Evolutionary conservation across 1,284 basidiomycete genomes (phyloP).

Genomic region (Trichosporon sp.): DNA sequence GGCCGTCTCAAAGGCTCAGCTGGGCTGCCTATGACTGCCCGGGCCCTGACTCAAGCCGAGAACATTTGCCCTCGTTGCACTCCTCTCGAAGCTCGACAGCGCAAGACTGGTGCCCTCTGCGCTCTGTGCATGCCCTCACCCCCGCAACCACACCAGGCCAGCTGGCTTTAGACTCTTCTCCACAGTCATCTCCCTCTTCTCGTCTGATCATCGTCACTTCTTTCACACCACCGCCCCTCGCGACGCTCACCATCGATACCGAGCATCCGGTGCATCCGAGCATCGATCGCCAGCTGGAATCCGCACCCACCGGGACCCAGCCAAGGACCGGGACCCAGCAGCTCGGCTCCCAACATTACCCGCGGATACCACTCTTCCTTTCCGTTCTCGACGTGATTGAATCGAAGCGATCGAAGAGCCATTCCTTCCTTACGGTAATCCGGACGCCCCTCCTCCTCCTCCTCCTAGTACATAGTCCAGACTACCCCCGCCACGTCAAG

Average conservation of each 20-base stretch:
- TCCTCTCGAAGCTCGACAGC: neutral
- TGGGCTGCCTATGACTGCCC: neutral
- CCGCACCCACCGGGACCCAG: neutral
- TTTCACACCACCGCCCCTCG: neutral
- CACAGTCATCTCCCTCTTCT: neutral
- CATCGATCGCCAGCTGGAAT: neutral
- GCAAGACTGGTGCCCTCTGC: neutral
- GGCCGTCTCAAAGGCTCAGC: neutral
- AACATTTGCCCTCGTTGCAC: neutral
- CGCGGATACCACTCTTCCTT: neutral
- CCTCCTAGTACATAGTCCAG: neutral
- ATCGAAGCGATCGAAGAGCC: neutral
- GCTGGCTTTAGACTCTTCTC: neutral
- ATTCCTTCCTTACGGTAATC: neutral
- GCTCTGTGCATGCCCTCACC: neutral
- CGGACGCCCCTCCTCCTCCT: neutral
- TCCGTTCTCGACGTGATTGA: neutral
- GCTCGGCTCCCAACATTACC: neutral
- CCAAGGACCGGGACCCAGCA: neutral
- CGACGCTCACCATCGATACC: neutral
- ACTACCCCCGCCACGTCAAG: neutral
- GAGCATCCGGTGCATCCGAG: neutral
- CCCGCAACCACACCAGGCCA: too few species aligned
- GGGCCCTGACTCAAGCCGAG: neutral
- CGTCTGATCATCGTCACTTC: neutral